phyloP scores from a whole-genome alignment of 306 rosid genomes.

The Quercus mongolica region DNA sequence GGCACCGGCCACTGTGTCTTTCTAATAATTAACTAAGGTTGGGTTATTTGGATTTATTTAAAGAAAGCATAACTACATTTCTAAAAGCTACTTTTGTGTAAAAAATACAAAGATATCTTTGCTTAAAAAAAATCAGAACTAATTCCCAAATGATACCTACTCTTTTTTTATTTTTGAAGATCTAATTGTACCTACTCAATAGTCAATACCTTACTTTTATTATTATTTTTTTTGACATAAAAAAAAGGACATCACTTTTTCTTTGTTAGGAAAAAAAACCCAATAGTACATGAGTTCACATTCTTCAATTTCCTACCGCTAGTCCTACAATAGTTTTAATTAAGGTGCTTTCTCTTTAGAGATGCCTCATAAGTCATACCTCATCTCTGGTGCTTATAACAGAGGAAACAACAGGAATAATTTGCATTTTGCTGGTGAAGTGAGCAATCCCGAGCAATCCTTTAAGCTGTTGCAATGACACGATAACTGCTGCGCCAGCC shows the following conservation, averaged over 20 bases:
- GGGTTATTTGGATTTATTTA: neutral
- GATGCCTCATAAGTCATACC: constrained; percentile 43
- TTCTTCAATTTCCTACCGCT: no score
- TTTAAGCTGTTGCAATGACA: constrained; percentile 84
- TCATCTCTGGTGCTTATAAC: constrained; percentile 58
- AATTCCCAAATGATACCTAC: neutral
- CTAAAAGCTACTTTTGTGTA: neutral
- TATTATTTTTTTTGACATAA: no score
- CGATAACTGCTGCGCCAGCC: constrained; percentile 99
- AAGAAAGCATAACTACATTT: constrained; percentile 14
- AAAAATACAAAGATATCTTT: neutral
- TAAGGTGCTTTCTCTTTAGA: neutral
- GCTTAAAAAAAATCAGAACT: neutral
- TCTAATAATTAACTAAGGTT: neutral
- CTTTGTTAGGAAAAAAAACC: no score
- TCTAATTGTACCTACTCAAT: no score
- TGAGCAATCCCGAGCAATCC: constrained; percentile 86
- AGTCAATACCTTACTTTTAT: no score
- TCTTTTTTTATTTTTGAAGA: no score
- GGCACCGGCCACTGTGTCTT: constrained; percentile 23
- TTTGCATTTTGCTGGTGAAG: constrained; percentile 84
- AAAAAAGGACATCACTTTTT: neutral
- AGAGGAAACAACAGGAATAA: constrained; percentile 66
- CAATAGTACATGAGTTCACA: no score
- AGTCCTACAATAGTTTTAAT: neutral